These are phyloP conservation scores for Thuja plicata DNA, from an alignment of 83 land plant species.

Conservation along the genomic window DNA sequence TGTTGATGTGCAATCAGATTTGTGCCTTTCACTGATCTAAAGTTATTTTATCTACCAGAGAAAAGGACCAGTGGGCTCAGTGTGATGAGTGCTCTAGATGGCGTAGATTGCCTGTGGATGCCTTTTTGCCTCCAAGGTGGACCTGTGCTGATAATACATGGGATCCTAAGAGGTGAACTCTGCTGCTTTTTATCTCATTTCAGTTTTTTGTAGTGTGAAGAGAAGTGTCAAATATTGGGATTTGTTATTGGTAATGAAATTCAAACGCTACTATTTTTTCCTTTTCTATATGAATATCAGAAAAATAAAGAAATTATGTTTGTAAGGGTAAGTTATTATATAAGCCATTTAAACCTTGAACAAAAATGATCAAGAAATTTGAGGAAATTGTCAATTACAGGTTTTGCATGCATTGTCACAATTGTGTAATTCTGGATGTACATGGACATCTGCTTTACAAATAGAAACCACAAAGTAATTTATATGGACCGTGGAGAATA, in stretches of 20 bases:
- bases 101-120: constrained; percentile 60
- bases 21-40: constrained; percentile 5
- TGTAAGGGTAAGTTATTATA: not conserved
- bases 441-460: not conserved
- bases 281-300: not conserved
- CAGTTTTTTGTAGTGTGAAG: not conserved
- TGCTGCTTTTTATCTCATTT: not conserved
- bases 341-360: not conserved
- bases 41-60: constrained; percentile 27
- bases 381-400: too few relatives aligned
- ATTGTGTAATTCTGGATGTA: not conserved
- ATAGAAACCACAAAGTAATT: too few relatives aligned
- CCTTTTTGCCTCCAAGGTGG: constrained; percentile 55
- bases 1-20: not conserved
- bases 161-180: constrained; percentile 60
- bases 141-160: constrained; percentile 57
- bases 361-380: not conserved
- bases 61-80: constrained; percentile 62
- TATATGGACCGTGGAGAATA: not conserved
- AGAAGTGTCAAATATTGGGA: constrained; percentile 6
- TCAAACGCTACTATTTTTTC: not conserved
- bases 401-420: not conserved
- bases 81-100: constrained; percentile 68
- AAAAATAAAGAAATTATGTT: not conserved
- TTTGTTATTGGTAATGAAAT: not conserved